Base-by-base conservation (phyloP, 495 filamentous ascomycete species). In the Schizothecium vesticola region DNA sequence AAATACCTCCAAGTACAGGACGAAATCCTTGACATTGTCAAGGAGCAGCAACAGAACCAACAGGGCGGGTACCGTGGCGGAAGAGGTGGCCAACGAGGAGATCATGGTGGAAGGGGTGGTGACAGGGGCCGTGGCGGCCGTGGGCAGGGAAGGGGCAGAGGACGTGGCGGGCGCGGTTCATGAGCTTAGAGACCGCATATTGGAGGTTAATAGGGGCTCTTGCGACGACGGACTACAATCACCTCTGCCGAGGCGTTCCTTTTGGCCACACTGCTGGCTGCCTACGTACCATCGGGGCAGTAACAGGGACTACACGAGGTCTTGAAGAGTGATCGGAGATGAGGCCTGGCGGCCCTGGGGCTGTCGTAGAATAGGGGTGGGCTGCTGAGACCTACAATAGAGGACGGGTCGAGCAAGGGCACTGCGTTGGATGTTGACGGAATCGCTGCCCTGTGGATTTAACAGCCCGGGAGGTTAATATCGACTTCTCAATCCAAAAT, bases 1-100 rank as follows among this genome's bases (percentile, higher is more conserved):
- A 99, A 99, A 86, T 99, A 97, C 80, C 87, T 99, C 43, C 91
- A 93, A 63, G 92, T 99, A 3, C 92, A 93, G 59, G 94, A 98
- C 77, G 93, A 97, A 75, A 95, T 98, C 67, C 88, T 98, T 78
- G 95, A 97, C 64, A 76, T 93, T 11, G 93, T 94, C 13, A 97
- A 93, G 83, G 94, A 97, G 57, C 93, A 96, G 76, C 89, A 91
- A 69, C 91, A 94, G 68, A 83, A 80, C 58, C 90, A 94, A 74
- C 73, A 77, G 28, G 74, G 80, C 26, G 79, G 81, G 25, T 89
- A 80, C 75, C 85, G 82, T 73, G 89, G 92, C 23, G 88, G 88
- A 56, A 87, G 92, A 28, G 91, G 91, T 58, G 91, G 81, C 66
- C 81, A 82, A 63, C 80, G 92, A 69, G 88, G 89, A 28, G 89